Evolutionary conservation across 2,329 filamentous ascomycete species (phyloP).

Genomic region (Whalleya microplaca): DNA sequence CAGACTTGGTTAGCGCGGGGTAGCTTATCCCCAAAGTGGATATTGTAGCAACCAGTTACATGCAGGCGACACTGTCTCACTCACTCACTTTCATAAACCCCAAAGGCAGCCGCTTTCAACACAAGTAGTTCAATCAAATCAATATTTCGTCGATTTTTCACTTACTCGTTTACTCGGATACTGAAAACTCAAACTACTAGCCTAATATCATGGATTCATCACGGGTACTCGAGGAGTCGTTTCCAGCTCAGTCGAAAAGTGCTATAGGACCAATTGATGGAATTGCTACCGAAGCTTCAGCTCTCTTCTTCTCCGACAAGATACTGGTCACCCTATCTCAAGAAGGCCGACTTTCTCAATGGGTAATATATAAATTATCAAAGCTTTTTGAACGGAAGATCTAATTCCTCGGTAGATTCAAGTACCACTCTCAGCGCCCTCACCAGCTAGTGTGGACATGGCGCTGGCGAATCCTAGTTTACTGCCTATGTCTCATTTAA

Average conservation of each 20-base stretch:
- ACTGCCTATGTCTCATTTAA: conserved; percentile 80
- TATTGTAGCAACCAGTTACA: background rate
- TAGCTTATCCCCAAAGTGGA: background rate
- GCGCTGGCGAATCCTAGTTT: conserved; percentile 52
- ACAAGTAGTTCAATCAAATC: too few species aligned
- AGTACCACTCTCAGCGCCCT: conserved; percentile 73
- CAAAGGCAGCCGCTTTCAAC: background rate
- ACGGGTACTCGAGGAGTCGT: conserved; percentile 57
- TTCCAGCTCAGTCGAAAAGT: conserved; percentile 67
- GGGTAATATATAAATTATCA: conserved; percentile 63
- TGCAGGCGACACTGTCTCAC: background rate
- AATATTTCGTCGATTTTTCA: background rate
- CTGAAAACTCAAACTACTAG: background rate
- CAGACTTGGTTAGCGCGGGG: conserved; percentile 31
- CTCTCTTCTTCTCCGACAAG: conserved; percentile 82
- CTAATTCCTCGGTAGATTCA: conserved; percentile 60
- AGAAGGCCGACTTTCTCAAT: conserved; percentile 83
- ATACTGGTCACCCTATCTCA: conserved; percentile 90
- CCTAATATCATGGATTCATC: conserved; percentile 43
- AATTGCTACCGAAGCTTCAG: conserved; percentile 71
- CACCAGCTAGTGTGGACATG: conserved; percentile 66
- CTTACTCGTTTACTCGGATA: background rate
- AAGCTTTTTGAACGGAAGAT: background rate
- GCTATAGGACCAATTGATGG: conserved; percentile 67
- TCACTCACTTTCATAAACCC: background rate